Evolutionary conservation across 1,139 yeast genomes (phyloP).

Genomic region (Lodderomyces pseudojiufengensis): DNA sequence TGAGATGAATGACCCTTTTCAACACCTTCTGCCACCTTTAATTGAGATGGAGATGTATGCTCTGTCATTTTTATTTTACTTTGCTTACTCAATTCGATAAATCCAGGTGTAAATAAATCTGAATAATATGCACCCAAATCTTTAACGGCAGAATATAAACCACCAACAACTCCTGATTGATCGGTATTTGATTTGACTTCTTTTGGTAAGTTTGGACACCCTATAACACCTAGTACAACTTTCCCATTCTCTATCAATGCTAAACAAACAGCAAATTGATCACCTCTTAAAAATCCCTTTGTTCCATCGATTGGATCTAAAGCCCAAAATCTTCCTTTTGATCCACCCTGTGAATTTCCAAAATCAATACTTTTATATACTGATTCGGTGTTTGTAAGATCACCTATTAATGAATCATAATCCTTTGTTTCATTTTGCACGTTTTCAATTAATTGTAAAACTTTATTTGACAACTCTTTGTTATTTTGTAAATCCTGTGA

Average conservation of each 20-base stretch:
- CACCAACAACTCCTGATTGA: slow-evolving; percentile 49
- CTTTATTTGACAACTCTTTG: slow-evolving; percentile 32
- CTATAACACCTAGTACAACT: slow-evolving; percentile 87
- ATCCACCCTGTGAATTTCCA: slow-evolving; percentile 78
- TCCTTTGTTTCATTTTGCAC: slow-evolving; percentile 37
- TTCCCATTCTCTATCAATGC: slow-evolving; percentile 84
- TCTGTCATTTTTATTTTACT: slow-evolving; percentile 43
- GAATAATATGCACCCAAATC: slow-evolving; percentile 71
- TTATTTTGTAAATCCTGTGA: slow-evolving; percentile 58
- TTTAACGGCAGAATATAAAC: slow-evolving; percentile 71
- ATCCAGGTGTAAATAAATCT: slow-evolving; percentile 33
- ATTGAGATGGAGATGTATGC: slow-evolving; percentile 37
- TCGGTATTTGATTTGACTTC: slow-evolving; percentile 38
- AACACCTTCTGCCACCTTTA: slow-evolving; percentile 91
- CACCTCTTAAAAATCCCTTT: slow-evolving; percentile 92
- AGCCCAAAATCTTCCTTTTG: slow-evolving; percentile 87
- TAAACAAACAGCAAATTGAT: slow-evolving; percentile 93
- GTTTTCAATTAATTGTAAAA: slow-evolving; percentile 46
- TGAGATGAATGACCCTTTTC: slow-evolving; percentile 95
- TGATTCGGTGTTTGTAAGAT: slow-evolving; percentile 41
- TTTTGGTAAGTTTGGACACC: slow-evolving; percentile 86
- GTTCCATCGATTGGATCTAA: slow-evolving; percentile 98
- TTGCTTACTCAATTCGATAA: slow-evolving; percentile 37
- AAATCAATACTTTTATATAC: slow-evolving; percentile 68
- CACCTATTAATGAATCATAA: slow-evolving; percentile 31